Base-by-base conservation (phyloP, 192 early-diverging fungal genomes). In the Entomortierella lignicola region DNA sequence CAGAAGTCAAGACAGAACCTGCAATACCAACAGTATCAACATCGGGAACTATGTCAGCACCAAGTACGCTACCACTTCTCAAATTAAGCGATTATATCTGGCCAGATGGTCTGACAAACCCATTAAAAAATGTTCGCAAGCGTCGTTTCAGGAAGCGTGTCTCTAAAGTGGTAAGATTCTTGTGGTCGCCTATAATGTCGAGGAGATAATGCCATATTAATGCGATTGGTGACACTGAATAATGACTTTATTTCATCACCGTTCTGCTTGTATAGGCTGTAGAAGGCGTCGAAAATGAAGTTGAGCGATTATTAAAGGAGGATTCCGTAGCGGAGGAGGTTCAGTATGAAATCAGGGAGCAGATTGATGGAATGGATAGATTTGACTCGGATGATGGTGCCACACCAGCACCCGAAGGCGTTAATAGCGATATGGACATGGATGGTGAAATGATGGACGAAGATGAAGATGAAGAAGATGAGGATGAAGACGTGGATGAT, bases 271-370 rank as follows among this genome's bases (percentile, higher is more conserved):
- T 21, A 4, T 69, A 94, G 93, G 88, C 90, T 3, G 90, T 93
- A 55, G 95, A 95, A 72, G 89, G 91, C 34, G 92, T 96, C 0
- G 95, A 96, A 54, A 79, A 84, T 31, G 95, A 96, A 69, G 92
- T 96, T 7, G 93, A 95, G 43, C 81, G 93, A 55, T 77, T 96
- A 44, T 83, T 95, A 11, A 72, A 91, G 55, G 89, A 88, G 18
- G 94, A 95, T 83, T 82, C 87, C 1, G 75, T 85, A 37, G 93
- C 94, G 4, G 91, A 93, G 29, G 84, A 93, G 32, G 89, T 95
- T 11, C 55, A 71, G 32, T 93, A 88, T 65, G 91, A 64, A 11
- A 72, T 77, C 25, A 23, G 55, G 25, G 34, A 55, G 42, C 55
- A 66, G 31, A 34, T 55, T 23, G 72, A 72, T 39, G 66, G 52